These are phyloP conservation scores for Akebia trifoliata DNA, from an alignment of 164 flowering plant species.

Conservation along the genomic window DNA sequence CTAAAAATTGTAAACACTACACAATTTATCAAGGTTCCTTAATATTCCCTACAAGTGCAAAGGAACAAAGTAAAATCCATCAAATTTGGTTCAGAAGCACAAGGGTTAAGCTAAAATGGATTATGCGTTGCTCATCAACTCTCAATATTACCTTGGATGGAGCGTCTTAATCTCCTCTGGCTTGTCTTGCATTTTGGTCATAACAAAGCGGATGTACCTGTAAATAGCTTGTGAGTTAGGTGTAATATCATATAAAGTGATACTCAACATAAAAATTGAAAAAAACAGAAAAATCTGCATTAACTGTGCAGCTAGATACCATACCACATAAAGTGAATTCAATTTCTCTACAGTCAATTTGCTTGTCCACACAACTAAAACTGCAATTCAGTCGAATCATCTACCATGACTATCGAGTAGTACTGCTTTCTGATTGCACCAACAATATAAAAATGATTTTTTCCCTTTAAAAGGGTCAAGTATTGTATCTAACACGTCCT, in stretches of 20 bases:
- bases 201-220: slow-evolving; percentile 85
- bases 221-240: slow-evolving; percentile 10
- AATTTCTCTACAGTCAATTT: no score
- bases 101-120: slow-evolving; percentile 1
- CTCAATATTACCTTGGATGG: slow-evolving; percentile 68
- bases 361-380: neutral
- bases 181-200: slow-evolving; percentile 50
- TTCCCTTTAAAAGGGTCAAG: no score
- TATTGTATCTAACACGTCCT: no score
- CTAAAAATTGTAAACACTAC: no score
- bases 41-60: neutral
- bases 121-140: neutral
- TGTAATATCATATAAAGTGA: neutral
- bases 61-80: neutral
- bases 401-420: no score
- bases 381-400: no score
- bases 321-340: neutral
- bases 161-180: slow-evolving; percentile 47
- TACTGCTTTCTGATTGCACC: no score
- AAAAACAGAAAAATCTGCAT: neutral
- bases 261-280: neutral
- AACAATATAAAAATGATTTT: no score
- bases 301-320: slow-evolving; percentile 1
- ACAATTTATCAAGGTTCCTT: neutral
- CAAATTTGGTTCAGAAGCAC: neutral